Base-by-base conservation (phyloP, 371 early-diverging fungal species). In the Lichtheimia corymbifera region DNA sequence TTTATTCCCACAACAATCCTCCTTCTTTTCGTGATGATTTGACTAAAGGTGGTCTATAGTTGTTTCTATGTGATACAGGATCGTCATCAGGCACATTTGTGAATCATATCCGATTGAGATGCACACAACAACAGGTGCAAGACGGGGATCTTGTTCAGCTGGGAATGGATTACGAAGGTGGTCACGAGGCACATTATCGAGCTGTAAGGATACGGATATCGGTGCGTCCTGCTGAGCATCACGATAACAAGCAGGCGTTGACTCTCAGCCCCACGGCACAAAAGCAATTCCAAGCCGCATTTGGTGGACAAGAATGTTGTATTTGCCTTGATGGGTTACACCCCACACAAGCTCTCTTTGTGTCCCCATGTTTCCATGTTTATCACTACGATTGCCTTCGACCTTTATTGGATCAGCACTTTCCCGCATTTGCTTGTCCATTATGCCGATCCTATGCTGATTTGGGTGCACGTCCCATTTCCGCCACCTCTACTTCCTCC, bases 301-400 rank as follows among this genome's bases (percentile, higher is more conserved):
- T 35, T 35, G 35, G 35, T 35, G 35, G 35, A 35, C 83, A 80
- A 66, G 99, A 98, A 68, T 98, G 99, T 75, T 97, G 97, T 74
- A 98, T 98, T 67, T 98, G 99, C 78, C 83, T 97, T 50, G 92
- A 90, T 68, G 83, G 90, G 50, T 93, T 97, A 64, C 89, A 87
- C 3, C 94, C 95, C 12, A 91, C 89, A 76, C 97, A 97, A 75
- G 95, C 97, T 13, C 85, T 97, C 53, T 97, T 97, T 70, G 84
- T 97, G 30, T 92, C 98, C 3, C 97, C 98, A 1, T 97, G 98
- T 72, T 95, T 94, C 17, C 98, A 97, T 67, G 90, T 93, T 59
- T 97, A 91, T 77, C 98, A 97, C 71, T 97, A 90, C 80, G 90
- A 94, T 74, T 97, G 98, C 74, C 87, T 96, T 54, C 83, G 88